These are phyloP conservation scores for Fusarium lateritium DNA, from an alignment of 2,329 filamentous ascomycete genomes.

Conservation along the genomic window DNA sequence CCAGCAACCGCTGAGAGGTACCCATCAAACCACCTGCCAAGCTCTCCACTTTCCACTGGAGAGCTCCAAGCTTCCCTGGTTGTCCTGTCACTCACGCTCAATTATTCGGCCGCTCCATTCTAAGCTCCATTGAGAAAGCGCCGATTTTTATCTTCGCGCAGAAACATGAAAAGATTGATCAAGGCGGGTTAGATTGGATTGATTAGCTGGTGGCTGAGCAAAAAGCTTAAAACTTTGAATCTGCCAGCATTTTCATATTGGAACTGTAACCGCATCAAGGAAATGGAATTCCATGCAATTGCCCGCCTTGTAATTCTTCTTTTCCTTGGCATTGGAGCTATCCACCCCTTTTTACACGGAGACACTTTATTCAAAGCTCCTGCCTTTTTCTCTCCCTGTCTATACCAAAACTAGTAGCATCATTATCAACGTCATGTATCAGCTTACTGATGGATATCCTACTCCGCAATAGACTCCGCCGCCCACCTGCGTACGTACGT, in stretches of 20 bases:
- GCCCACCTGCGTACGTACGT: not conserved
- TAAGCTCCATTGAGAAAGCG: constrained; percentile 32
- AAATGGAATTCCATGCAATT: not conserved
- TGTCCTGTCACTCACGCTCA: constrained; percentile 37
- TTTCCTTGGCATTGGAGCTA: constrained; percentile 3
- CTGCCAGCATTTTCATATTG: not conserved
- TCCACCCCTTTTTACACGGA: constrained; percentile 7
- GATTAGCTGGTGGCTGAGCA: constrained; percentile 24
- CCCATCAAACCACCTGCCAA: constrained; percentile 3
- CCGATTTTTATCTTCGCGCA: constrained; percentile 21
- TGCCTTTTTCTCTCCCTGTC: not conserved
- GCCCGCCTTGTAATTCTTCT: not conserved
- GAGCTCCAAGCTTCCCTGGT: constrained; percentile 25
- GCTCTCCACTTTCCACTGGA: constrained; percentile 20
- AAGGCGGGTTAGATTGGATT: constrained; percentile 3
- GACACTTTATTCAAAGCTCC: not conserved
- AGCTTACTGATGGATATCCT: constrained; percentile 9
- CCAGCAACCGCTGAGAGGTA: constrained; percentile 18
- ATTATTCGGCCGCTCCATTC: constrained; percentile 29
- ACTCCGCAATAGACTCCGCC: constrained; percentile 15
- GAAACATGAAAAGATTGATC: constrained; percentile 1
- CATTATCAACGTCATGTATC: constrained; percentile 12
- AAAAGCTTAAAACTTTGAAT: constrained; percentile 40
- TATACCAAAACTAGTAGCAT: constrained; percentile 5
- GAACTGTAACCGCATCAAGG: not conserved